Evolutionary conservation across 2,329 filamentous ascomycete genomes (phyloP), one percentile per base, ranked within the genome.

Genomic region (Scopulariopsis brevicaulis): DNA sequence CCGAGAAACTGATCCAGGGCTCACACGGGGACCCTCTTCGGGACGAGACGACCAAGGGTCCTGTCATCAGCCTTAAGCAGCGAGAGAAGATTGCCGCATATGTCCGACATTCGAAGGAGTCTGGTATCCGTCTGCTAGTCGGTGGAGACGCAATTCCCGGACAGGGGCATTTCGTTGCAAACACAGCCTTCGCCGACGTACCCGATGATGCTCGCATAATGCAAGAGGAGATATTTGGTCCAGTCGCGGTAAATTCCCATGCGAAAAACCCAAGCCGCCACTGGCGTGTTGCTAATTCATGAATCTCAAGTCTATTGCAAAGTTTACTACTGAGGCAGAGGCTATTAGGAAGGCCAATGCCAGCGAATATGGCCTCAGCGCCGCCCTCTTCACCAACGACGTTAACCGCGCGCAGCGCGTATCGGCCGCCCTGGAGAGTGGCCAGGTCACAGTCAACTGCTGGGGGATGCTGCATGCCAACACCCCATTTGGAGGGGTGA

Each of bases 31-130:
- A 84, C 63, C 89, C 89, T 3, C 92, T 88, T 70, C 81, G 80
- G 1, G 73, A 84, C 46, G 83, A 80, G 60, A 78, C 84, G 57
- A 93, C 89, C 0, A 89, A 94, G 67, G 90, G 90, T 1, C 90
- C 90, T 22, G 74, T 95, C 32, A 93, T 97, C 67, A 91, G 96
- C 74, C 83, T 85, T 60, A 86, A 89, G 48, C 93, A 93, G 5
- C 76, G 93, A 57, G 74, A 73, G 63, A 96, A 96, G 74, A 90
- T 90, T 34, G 82, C 89, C 46, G 76, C 81, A 52, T 91, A 96
- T 68, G 88, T 96, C 54, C 77, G 82, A 59, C 90, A 96, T 67
- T 91, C 91, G 11, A 77, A 85, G 63, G 74, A 78, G 63, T 91
- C 93, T 71, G 91, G 92, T 52, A 91, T 77, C 18, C 86, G 84